Conservation (phyloP, 805 yeast genomes). For the Komagataella populi region DNA sequence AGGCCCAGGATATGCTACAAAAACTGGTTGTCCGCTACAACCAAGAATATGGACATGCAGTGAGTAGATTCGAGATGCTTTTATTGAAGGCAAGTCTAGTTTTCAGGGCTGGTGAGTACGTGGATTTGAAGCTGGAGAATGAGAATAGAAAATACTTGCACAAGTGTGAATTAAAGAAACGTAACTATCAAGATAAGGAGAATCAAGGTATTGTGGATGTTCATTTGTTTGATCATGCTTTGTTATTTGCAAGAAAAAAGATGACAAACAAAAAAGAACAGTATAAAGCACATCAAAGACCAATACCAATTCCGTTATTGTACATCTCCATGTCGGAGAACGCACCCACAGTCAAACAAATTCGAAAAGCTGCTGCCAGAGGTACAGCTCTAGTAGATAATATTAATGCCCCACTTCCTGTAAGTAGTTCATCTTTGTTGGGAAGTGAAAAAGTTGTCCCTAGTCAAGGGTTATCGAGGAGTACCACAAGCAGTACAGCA, state of each 20-base stretch:
- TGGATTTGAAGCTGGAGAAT: conserved; percentile 72
- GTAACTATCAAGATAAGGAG: conserved; percentile 56
- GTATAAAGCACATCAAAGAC: conserved; percentile 80
- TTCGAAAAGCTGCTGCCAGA: conserved; percentile 25
- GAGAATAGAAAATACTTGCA: conserved; percentile 70
- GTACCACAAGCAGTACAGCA: background rate
- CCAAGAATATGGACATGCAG: conserved; percentile 84
- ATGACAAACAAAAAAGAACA: conserved; percentile 83
- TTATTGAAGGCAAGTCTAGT: conserved; percentile 76
- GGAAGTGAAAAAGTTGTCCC: background rate
- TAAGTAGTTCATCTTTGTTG: conserved; percentile 8
- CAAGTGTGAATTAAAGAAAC: conserved; percentile 62
- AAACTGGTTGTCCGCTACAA: conserved; percentile 69
- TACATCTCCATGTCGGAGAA: conserved; percentile 72
- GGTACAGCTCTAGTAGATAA: conserved; percentile 10
- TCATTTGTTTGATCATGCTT: conserved; percentile 78
- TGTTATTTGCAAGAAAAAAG: conserved; percentile 76
- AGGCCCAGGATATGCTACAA: conserved; percentile 64
- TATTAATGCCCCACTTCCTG: conserved; percentile 15
- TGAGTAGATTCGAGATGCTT: conserved; percentile 82
- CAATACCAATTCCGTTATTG: conserved; percentile 68
- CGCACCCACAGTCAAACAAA: conserved; percentile 43
- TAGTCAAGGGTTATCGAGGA: background rate
- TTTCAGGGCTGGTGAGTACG: conserved; percentile 70
- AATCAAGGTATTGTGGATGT: conserved; percentile 71